These are phyloP conservation scores for Fraxinus cuspidata DNA, from an alignment of 257 asterid genomes.

Conservation along the genomic window DNA sequence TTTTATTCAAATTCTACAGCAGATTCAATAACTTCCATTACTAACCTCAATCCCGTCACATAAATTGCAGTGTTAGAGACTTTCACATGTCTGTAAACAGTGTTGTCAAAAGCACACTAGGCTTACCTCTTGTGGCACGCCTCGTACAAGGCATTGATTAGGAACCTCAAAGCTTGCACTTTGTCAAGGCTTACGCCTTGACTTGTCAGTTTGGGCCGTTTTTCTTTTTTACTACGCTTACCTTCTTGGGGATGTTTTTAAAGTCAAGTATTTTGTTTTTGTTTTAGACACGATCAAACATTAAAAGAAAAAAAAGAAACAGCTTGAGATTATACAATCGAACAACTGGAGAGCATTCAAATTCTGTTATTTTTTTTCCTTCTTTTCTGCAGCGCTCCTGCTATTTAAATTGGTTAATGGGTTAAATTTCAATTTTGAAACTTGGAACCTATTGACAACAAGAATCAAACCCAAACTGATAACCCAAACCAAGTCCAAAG, in stretches of 20 bases:
- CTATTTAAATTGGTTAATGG: not conserved
- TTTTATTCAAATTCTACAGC: conserved; percentile 1
- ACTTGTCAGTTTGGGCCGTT: no score
- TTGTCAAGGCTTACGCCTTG: not conserved
- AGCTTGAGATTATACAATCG: not conserved
- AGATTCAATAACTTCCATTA: not conserved
- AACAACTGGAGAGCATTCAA: conserved; percentile 10
- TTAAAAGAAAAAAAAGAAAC: no score
- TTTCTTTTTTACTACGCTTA: no score
- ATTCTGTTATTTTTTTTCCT: not conserved
- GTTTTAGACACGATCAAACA: no score
- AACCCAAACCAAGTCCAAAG: not conserved
- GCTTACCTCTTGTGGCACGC: no score
- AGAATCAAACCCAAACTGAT: conserved; percentile 5
- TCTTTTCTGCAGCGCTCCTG: conserved; percentile 4
- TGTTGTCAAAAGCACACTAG: not conserved
- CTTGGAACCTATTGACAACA: not conserved
- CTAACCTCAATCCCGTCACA: conserved; percentile 21
- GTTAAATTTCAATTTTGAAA: not conserved
- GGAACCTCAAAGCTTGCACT: not conserved
- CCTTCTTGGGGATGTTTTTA: no score
- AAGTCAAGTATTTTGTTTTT: no score
- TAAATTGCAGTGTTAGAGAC: conserved; percentile 8
- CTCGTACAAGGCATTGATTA: not conserved
- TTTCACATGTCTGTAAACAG: not conserved